Conservation (phyloP, 1,139 yeast species). For the Magnusiomyces suaveolens region DNA sequence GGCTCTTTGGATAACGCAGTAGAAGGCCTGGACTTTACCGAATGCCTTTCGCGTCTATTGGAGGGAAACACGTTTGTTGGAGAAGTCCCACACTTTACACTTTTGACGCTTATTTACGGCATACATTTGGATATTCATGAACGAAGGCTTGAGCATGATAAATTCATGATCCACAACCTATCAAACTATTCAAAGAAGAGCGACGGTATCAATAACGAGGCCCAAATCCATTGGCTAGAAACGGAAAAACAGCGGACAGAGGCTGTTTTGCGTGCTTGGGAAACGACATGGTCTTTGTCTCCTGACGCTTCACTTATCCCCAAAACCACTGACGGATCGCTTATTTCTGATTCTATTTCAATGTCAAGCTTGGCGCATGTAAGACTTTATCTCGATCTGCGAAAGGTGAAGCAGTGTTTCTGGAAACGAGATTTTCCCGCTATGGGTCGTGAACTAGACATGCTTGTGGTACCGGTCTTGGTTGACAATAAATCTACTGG, state of each 20-base stretch:
- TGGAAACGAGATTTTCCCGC: constrained; percentile 33
- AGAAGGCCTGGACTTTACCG: constrained; percentile 25
- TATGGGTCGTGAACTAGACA: constrained; percentile 30
- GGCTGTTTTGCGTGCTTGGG: constrained; percentile 32
- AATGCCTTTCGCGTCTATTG: constrained; percentile 22
- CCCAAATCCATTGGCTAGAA: constrained; percentile 20
- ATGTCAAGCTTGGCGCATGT: constrained; percentile 34
- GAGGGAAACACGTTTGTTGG: constrained; percentile 27
- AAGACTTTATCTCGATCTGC: constrained; percentile 29
- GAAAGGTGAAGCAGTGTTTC: constrained; percentile 29
- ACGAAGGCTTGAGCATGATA: constrained; percentile 21
- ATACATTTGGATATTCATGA: constrained; percentile 59
- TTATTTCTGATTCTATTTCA: constrained; percentile 36
- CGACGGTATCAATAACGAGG: neutral
- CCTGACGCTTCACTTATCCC: constrained; percentile 34
- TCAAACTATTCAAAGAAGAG: neutral
- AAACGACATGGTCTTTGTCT: constrained; percentile 33
- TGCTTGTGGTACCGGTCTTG: constrained; percentile 18
- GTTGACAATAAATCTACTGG: constrained; percentile 17
- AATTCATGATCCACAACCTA: constrained; percentile 2
- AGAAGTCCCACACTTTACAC: constrained; percentile 37
- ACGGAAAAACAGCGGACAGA: constrained; percentile 22
- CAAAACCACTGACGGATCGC: constrained; percentile 31
- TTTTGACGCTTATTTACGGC: constrained; percentile 58
- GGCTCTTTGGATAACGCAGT: constrained; percentile 21